Evolutionary conservation across 2,329 filamentous ascomycete species (phyloP).

Genomic region (Ilyonectria destructans): DNA sequence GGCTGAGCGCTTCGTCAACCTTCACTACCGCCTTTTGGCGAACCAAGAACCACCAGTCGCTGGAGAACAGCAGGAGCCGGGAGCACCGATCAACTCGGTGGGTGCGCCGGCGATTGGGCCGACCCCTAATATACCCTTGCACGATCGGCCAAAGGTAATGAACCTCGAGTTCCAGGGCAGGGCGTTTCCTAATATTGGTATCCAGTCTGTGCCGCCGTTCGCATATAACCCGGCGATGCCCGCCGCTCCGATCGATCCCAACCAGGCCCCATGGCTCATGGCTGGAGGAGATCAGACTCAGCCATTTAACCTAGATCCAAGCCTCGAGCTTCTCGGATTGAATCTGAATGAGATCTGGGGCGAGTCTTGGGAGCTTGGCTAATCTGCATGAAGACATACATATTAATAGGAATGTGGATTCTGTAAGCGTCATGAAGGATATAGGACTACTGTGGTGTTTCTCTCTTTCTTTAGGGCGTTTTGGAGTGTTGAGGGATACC

Average conservation of each 20-base stretch:
- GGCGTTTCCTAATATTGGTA: constrained; percentile 50
- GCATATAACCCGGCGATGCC: constrained; percentile 56
- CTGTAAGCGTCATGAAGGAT: constrained; percentile 22
- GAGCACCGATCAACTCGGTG: constrained; percentile 44
- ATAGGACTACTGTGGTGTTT: constrained; percentile 12
- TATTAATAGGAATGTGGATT: constrained; percentile 46
- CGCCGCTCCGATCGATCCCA: constrained; percentile 55
- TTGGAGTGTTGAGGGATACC: constrained; percentile 41
- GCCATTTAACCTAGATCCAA: constrained; percentile 68
- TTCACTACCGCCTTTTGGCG: constrained; percentile 72
- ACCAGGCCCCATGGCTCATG: constrained; percentile 55
- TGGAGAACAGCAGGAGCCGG: constrained; percentile 49
- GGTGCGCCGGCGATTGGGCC: constrained; percentile 47
- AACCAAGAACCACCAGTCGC: constrained; percentile 66
- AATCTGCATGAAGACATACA: constrained; percentile 39
- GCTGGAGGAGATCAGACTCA: constrained; percentile 52
- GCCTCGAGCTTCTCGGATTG: constrained; percentile 67
- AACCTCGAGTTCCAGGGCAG: constrained; percentile 46
- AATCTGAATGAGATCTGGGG: constrained; percentile 72
- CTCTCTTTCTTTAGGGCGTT: constrained; percentile 23
- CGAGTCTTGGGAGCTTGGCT: constrained; percentile 63
- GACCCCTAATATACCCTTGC: constrained; percentile 53
- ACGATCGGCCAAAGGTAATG: constrained; percentile 60
- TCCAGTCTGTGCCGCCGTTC: constrained; percentile 62
- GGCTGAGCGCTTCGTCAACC: constrained; percentile 72